Evolutionary conservation across 495 filamentous ascomycete species (phyloP).

Genomic region (Hypoxylon rickii): DNA sequence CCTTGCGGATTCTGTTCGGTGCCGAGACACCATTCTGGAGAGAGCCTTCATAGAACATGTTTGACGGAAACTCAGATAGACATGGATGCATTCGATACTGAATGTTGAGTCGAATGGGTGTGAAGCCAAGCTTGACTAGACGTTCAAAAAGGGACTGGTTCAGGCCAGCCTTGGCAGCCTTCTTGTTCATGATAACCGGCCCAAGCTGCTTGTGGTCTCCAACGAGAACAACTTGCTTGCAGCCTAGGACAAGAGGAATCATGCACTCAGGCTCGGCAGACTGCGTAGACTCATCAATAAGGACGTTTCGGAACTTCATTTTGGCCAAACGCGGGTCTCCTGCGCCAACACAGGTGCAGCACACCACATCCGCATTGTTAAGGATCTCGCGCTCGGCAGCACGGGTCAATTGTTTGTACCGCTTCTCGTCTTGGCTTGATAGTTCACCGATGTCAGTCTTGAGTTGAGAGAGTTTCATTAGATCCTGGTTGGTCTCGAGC

Average conservation of each 20-base stretch:
- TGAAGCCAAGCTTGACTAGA: constrained; percentile 89
- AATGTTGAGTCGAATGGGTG: constrained; percentile 91
- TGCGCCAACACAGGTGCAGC: constrained; percentile 97
- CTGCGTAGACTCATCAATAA: constrained; percentile 98
- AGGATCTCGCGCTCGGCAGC: constrained; percentile 95
- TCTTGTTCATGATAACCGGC: constrained; percentile 99
- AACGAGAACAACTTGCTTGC: constrained; percentile 97
- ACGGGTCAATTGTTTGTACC: constrained; percentile 91
- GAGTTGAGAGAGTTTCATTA: constrained; percentile 87
- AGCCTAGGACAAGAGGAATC: constrained; percentile 96
- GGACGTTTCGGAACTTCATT: constrained; percentile 95
- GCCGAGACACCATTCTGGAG: constrained; percentile 96
- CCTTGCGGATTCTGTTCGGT: constrained; percentile 81
- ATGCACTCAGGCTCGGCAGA: constrained; percentile 99
- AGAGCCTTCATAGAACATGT: constrained; percentile 99
- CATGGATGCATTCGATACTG: constrained; percentile 99
- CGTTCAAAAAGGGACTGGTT: constrained; percentile 98
- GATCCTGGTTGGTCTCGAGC: constrained; percentile 93
- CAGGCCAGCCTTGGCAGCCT: constrained; percentile 94
- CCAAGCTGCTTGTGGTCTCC: constrained; percentile 98
- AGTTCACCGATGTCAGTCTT: constrained; percentile 92
- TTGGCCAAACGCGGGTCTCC: constrained; percentile 94
- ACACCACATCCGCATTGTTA: constrained; percentile 95
- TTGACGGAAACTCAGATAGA: constrained; percentile 96
- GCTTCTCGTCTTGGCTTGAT: constrained; percentile 96